phyloP scores from a whole-genome alignment of 345 rosid species.

The Hibiscus syriacus region DNA sequence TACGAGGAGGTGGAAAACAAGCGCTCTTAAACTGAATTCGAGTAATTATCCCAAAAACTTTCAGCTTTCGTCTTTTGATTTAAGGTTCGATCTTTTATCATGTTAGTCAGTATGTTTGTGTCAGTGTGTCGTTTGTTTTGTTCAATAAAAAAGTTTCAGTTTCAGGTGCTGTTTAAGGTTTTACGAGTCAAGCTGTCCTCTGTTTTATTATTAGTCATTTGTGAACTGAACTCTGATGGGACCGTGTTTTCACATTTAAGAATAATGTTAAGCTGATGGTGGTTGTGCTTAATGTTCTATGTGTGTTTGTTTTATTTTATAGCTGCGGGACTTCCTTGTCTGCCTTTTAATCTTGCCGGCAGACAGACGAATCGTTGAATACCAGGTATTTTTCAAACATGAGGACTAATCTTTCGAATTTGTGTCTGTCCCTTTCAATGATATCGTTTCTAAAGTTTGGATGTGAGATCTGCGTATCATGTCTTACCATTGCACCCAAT shows the following conservation, averaged over 20 bases:
- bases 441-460: no score
- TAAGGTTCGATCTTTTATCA: neutral
- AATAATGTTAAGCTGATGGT: neutral
- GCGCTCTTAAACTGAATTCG: slow-evolving; percentile 10
- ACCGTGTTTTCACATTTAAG: neutral
- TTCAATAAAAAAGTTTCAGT: neutral
- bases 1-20: slow-evolving; percentile 13
- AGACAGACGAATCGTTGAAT: slow-evolving; percentile 13
- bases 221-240: slow-evolving; percentile 2
- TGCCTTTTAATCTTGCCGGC: slow-evolving; percentile 7
- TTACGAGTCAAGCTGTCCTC: neutral
- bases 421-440: no score
- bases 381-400: slow-evolving; percentile 12
- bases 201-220: neutral
- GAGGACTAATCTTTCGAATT: no score
- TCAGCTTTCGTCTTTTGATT: no score
- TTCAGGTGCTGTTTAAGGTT: neutral
- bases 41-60: slow-evolving; percentile 1
- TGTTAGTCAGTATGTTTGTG: neutral
- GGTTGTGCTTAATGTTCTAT: neutral
- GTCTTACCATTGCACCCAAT: no score
- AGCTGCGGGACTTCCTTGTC: slow-evolving; percentile 11
- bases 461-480: no score
- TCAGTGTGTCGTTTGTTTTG: neutral
- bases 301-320: neutral